A percentile compares a stretch with the other conserved stretches of the same genome.
phyloP scores from a whole-genome alignment of 441 rosid species.

The Erysimum pusillum region DNA sequence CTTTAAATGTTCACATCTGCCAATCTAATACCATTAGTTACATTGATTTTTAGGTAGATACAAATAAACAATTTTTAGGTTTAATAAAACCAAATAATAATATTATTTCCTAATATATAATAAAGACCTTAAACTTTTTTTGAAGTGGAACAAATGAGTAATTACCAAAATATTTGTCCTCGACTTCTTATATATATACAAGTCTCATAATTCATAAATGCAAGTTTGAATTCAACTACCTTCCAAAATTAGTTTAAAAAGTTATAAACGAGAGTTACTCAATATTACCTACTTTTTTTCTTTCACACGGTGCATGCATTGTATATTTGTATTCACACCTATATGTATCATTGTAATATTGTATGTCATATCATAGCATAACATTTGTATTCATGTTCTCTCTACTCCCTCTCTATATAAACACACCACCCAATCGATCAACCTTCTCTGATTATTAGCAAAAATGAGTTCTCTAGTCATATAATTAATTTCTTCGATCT shows the following conservation, averaged over 20 bases:
- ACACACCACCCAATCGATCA: slow-evolving; percentile 26
- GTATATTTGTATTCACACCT: background rate
- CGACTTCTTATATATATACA: too few species aligned
- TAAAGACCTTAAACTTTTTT: background rate
- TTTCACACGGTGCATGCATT: slow-evolving; percentile 9
- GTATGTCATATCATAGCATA: background rate
- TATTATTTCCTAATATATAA: background rate
- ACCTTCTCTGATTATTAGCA: slow-evolving; percentile 17
- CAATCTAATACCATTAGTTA: background rate
- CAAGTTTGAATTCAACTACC: background rate
- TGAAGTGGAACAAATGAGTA: background rate
- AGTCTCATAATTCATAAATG: background rate
- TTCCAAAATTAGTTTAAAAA: background rate
- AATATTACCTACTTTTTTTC: background rate
- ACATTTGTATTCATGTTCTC: slow-evolving; percentile 8
- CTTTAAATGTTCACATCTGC: background rate
- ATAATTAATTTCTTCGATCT: background rate
- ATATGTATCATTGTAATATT: background rate
- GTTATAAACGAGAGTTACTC: background rate
- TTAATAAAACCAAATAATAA: background rate
- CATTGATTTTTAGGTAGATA: background rate
- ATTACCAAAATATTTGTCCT: background rate
- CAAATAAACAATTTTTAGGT: background rate
- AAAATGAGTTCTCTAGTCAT: slow-evolving; percentile 9
- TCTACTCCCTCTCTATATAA: slow-evolving; percentile 12